These are phyloP conservation scores for Chlorociboria aeruginascens DNA, from an alignment of 495 filamentous ascomycete species.

Conservation along the genomic window DNA sequence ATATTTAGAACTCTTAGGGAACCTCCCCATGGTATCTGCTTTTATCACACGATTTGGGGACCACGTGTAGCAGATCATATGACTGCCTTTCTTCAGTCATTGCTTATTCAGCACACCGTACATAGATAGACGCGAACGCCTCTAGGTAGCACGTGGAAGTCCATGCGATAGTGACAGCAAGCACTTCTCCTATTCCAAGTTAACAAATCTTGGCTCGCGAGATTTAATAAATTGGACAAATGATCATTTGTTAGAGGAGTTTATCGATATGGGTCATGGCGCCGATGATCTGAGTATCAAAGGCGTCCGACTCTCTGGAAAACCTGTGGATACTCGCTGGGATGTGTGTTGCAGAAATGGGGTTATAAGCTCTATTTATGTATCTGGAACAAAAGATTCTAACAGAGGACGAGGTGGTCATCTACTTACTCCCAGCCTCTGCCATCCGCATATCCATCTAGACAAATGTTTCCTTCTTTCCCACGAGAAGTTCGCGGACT, in stretches of 20 bases:
- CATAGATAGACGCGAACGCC: background rate
- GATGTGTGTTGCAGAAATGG: slow-evolving; percentile 12
- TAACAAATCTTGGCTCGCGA: no score
- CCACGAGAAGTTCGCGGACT: slow-evolving; percentile 42
- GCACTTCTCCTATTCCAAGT: background rate
- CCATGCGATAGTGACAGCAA: no score
- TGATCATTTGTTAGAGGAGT: background rate
- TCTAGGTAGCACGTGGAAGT: background rate
- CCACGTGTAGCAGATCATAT: no score
- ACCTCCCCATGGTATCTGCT: no score
- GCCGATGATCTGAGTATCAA: slow-evolving; percentile 4
- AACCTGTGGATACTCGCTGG: slow-evolving; percentile 13
- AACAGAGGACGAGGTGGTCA: background rate
- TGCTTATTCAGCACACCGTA: no score
- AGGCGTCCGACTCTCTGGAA: slow-evolving; percentile 11
- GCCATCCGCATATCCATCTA: slow-evolving; percentile 66
- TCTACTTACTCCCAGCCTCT: slow-evolving; percentile 46
- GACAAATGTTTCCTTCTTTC: slow-evolving; percentile 61
- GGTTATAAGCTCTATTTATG: slow-evolving; percentile 9
- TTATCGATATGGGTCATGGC: background rate
- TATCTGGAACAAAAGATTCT: background rate
- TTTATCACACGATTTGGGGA: no score
- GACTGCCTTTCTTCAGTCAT: no score
- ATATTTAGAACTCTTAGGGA: no score
- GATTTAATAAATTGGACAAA: no score